Percentiles rank a stretch among this genome's conserved stretches.
Evolutionary conservation across 2,329 filamentous ascomycete species (phyloP).

Genomic region (Aspergillus tamarii): DNA sequence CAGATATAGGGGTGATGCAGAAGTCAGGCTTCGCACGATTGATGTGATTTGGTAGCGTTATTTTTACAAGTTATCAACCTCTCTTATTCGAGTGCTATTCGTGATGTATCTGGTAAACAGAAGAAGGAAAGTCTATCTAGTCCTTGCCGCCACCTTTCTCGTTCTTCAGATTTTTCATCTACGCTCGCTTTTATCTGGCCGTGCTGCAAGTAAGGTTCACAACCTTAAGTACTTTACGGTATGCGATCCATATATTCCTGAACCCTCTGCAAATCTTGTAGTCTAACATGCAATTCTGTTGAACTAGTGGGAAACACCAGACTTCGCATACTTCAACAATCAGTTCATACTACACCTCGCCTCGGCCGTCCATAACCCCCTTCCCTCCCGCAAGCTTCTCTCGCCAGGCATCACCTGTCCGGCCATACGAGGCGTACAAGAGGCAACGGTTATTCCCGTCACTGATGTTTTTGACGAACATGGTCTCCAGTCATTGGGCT

Average conservation of each 20-base stretch:
- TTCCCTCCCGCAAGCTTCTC: slow-evolving; percentile 2
- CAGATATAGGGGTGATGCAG: neutral
- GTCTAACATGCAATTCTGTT: neutral
- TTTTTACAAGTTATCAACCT: neutral
- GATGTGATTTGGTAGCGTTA: neutral
- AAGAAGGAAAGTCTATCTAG: neutral
- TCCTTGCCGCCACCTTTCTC: neutral
- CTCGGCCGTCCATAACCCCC: slow-evolving; percentile 5
- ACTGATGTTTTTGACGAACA: neutral
- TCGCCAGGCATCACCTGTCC: slow-evolving; percentile 2
- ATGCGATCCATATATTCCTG: neutral
- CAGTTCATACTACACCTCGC: slow-evolving; percentile 5
- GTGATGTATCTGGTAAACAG: neutral
- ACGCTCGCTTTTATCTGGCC: neutral
- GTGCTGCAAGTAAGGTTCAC: neutral
- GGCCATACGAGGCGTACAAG: neutral
- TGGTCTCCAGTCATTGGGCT: neutral
- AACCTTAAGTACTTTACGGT: neutral
- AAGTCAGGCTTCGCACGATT: neutral
- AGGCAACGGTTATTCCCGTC: neutral
- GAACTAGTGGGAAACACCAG: slow-evolving; percentile 1
- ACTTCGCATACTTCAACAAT: slow-evolving; percentile 6
- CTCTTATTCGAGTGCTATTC: neutral
- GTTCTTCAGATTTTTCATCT: neutral
- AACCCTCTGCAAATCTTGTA: neutral